Conservation (phyloP, 2,329 filamentous ascomycete genomes). For the Clonostachys solani region DNA sequence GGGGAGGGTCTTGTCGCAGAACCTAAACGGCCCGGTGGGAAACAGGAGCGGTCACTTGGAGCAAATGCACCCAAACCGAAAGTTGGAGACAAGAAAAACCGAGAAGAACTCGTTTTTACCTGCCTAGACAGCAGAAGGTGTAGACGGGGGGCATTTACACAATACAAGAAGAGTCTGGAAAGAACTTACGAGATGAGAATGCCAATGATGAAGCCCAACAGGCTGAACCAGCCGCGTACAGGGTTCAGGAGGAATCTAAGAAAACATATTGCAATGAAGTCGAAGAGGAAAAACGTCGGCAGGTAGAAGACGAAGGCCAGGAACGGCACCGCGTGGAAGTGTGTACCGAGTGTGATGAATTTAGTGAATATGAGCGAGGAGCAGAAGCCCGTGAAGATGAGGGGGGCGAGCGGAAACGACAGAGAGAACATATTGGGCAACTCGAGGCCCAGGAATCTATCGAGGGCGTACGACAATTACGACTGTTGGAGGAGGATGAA, state of each 20-base stretch:
- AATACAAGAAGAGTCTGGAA: too few relatives aligned
- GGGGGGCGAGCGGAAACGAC: conserved; percentile 10
- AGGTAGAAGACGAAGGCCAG: conserved; percentile 20
- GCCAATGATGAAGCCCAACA: conserved; percentile 11
- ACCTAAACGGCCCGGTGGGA: background rate
- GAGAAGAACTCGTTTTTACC: too few relatives aligned
- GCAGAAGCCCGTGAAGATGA: conserved; percentile 20
- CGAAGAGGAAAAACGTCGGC: conserved; percentile 20
- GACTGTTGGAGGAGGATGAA: too few relatives aligned
- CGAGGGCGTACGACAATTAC: too few relatives aligned
- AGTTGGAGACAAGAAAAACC: too few relatives aligned
- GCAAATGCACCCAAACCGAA: too few relatives aligned
- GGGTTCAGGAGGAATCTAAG: conserved; percentile 16
- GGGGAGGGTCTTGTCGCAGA: background rate
- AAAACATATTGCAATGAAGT: conserved; percentile 15
- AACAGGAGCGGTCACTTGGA: too few relatives aligned
- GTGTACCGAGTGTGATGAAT: conserved; percentile 16
- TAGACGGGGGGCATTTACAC: too few relatives aligned
- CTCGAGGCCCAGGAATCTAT: too few relatives aligned
- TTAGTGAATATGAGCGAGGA: conserved; percentile 19
- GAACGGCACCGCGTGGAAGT: conserved; percentile 16
- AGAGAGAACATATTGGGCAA: conserved; percentile 1
- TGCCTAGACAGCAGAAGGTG: too few relatives aligned
- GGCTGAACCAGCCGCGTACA: conserved; percentile 11
- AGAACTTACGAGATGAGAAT: conserved; percentile 17